Evolutionary conservation across 768 basidiomycete species (phyloP).

Genomic region (Hygrophoropsis aurantiaca): DNA sequence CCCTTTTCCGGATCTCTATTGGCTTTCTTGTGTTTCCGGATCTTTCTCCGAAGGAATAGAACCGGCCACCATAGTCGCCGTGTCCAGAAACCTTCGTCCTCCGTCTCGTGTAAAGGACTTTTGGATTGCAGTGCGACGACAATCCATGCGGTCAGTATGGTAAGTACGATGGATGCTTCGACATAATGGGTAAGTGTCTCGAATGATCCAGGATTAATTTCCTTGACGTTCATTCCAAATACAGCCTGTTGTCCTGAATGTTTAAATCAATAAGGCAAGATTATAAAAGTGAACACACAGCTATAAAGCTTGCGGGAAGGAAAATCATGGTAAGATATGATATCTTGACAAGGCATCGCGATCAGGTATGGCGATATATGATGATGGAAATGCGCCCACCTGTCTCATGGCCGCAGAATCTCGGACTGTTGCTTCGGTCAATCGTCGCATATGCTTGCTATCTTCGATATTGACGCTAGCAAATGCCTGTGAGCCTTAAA

Average conservation of each 20-base stretch:
- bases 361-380: not conserved
- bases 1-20: too few relatives aligned
- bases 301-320: constrained; percentile 51
- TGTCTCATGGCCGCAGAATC: constrained; percentile 43
- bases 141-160: constrained; percentile 52
- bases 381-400: constrained; percentile 5
- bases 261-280: not conserved
- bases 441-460: constrained; percentile 47
- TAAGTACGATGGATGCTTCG: constrained; percentile 47
- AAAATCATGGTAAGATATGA: constrained; percentile 63
- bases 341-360: constrained; percentile 32
- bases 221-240: constrained; percentile 26
- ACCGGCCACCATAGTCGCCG: not conserved
- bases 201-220: constrained; percentile 27
- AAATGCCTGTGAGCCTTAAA: constrained; percentile 44
- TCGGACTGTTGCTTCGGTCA: constrained; percentile 46
- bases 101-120: constrained; percentile 20
- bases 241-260: constrained; percentile 23
- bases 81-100: not conserved
- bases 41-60: not conserved
- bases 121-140: constrained; percentile 50
- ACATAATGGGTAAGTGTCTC: constrained; percentile 40
- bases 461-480: constrained; percentile 61
- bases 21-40: too few relatives aligned
- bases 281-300: constrained; percentile 14